Evolutionary conservation across 306 rosid genomes (phyloP).

Genomic region (Quercus dentata): DNA sequence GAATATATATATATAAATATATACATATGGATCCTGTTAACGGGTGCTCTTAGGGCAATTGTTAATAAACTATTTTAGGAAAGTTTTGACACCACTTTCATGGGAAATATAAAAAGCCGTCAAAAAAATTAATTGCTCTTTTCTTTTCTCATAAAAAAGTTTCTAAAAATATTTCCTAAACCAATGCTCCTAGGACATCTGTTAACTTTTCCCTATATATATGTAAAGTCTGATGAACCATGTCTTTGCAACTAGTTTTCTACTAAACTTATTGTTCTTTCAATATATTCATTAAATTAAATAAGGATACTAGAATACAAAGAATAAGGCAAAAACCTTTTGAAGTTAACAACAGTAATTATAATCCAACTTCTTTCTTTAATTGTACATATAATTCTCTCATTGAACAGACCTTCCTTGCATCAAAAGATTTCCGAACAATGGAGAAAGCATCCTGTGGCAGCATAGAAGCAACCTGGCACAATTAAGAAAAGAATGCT

Average conservation of each 20-base stretch:
- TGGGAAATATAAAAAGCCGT: no score
- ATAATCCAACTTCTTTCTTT: not conserved
- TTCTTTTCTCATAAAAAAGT: no score
- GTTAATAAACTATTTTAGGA: no score
- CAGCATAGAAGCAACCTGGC: slow-evolving; percentile 81
- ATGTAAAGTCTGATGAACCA: no score
- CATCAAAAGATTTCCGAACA: slow-evolving; percentile 92
- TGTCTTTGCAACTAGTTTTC: not conserved
- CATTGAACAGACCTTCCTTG: slow-evolving; percentile 69
- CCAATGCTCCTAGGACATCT: no score
- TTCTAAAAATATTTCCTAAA: no score
- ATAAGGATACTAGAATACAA: not conserved
- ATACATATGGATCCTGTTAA: no score
- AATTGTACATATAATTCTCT: not conserved
- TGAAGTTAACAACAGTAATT: not conserved
- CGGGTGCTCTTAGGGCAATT: no score
- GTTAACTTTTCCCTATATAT: no score
- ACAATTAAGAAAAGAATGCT: not conserved
- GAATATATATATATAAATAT: no score
- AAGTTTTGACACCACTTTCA: no score
- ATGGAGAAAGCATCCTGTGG: slow-evolving; percentile 76
- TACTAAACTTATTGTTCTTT: not conserved
- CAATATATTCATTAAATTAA: not conserved
- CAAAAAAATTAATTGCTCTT: no score
- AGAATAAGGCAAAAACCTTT: not conserved